These are phyloP conservation scores for Vitellaria paradoxa DNA, from an alignment of 179 eudicot genomes.

Conservation along the genomic window DNA sequence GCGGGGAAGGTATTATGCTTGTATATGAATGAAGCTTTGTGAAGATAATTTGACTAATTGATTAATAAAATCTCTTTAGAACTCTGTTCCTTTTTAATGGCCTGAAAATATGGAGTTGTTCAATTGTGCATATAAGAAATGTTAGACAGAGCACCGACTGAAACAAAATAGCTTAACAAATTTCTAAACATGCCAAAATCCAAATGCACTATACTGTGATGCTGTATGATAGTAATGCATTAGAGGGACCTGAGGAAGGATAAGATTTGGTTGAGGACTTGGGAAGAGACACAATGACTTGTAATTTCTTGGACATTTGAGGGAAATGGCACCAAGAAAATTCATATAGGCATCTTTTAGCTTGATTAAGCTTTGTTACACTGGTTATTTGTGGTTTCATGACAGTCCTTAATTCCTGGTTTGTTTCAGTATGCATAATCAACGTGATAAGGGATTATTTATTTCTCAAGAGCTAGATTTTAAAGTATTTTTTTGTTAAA, in stretches of 20 bases:
- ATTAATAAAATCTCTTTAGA: neutral
- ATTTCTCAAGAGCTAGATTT: neutral
- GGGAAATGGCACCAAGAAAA: neutral
- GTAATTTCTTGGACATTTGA: neutral
- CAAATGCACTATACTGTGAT: neutral
- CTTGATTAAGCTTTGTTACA: neutral
- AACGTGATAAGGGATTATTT: neutral
- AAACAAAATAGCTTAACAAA: neutral
- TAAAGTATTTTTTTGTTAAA: neutral
- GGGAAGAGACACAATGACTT: neutral
- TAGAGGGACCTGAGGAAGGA: neutral
- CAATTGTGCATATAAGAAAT: neutral
- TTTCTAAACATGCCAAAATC: neutral
- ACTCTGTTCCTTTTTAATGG: neutral
- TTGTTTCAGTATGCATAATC: neutral
- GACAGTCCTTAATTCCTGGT: neutral
- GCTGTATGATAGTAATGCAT: neutral
- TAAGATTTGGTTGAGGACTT: neutral
- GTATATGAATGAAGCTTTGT: too few species aligned
- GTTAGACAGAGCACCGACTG: neutral
- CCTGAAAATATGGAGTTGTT: neutral
- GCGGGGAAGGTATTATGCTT: neutral
- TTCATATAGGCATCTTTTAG: neutral
- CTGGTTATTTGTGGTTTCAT: neutral
- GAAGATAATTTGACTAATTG: neutral